Evolutionary conservation across 179 eudicot genomes (phyloP), one percentile per base, ranked within the genome.

Genomic region (Spergularia azorica): DNA sequence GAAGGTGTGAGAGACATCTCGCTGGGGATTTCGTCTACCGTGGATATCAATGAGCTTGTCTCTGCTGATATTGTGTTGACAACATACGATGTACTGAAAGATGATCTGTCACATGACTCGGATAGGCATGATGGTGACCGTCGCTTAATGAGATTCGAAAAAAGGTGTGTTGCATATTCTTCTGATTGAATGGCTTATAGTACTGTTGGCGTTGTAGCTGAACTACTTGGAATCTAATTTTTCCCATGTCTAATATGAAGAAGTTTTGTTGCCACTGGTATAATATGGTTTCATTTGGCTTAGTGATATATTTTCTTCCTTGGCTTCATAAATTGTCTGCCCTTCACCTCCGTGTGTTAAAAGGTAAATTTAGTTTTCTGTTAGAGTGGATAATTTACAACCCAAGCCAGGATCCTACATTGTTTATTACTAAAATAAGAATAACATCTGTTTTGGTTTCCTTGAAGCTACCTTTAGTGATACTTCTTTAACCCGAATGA

Each of bases 61-160:
- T 79, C 75, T 82, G 97, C 98, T 79, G 98, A 96, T 71, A 84
- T 96, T 75, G 99, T 93, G 76, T 86, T 96, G 86, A 96, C 99
- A 67, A 90, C 97, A 26, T 96, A 96, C 78, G 99, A 96, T 70
- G 92, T 91, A 67, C 89, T 96, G 79, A 96, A 83, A 80, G 97
- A 87, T 64, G 99, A 96, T 80, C 80, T 96, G 51, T 90, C 96
- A 38, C 99, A 96, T 85, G 99, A 93, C 82, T 87, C 92, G 65
- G 99, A 96, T 64, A 90, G 99, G 79, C 91, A 96, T 85, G 97
- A 93, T 82, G 98, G 99, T 67, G 98, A 96, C 74, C 93, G 94
- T 65, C 94, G 97, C 80, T 67, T 88, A 67, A 79, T 96, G 96
- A 91, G 99, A 89, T 90, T 85, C 80, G 82, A 84, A 70, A 96